Base-by-base conservation (phyloP, 1,284 basidiomycete genomes). In the Malassezia furfur region DNA sequence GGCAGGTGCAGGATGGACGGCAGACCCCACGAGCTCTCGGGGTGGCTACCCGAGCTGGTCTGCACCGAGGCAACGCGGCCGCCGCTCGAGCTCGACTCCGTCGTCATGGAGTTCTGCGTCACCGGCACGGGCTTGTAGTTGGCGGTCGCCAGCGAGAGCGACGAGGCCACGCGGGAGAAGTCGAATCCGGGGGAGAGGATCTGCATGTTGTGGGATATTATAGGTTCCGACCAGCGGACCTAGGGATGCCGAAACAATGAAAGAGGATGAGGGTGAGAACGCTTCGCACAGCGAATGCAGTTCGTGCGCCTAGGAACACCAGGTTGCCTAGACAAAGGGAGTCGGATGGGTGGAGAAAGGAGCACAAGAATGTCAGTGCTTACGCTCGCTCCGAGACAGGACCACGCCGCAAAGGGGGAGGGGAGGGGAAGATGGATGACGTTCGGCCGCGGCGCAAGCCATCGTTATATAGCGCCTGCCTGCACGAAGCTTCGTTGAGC, bases 111-210 rank as follows among this genome's bases (percentile, higher is more conserved):
- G 30, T 57, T 60, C 1, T 65, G 59, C 2, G 67, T 49, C 50
- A 67, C 65, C 5, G 72, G 72, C 19, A 68, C 63, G 15, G 72
- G 72, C 61, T 74, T 74, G 64, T 74, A 74, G 58, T 72, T 71
- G 44, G 72, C 72, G 9, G 63, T 50, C n/a, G 62, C 66, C 21
- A 74, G 60, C 28, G 68, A 71, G 2, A 74, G 66, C 25, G 62
- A 57, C 30, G 54, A 60, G 28, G 70, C 71, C 31, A 74, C 54
- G 22, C 44, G 46, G 11, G 44, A 22, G 37, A 57, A 52, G 14
- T 57, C 54, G 12, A 56, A 17, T 17, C 35, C 31, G 17, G 41
- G 30, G 17, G 47, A 22, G 21, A 45, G 43, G 19, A 48, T 21
- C 34, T 57, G 41, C 54, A 57, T 57, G 17, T 12, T 39, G 30